Base-by-base conservation (phyloP, 2,329 filamentous ascomycete genomes). In the Nemania sp. region DNA sequence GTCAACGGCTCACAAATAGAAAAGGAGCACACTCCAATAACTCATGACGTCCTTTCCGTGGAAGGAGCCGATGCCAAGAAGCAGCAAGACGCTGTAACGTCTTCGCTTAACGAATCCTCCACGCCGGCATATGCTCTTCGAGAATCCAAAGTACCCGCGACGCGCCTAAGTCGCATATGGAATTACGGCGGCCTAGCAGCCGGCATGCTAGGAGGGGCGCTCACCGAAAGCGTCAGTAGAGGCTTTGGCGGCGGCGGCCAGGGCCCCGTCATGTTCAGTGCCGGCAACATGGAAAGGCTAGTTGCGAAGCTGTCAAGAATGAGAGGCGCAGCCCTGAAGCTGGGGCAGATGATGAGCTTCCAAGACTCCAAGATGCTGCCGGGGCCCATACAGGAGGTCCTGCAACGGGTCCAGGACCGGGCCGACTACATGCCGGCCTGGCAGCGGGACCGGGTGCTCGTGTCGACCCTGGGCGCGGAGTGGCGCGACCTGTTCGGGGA, bases 261-360 rank as follows among this genome's bases (percentile, higher is more conserved):
- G 61, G 91, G 92, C 1, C 97, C 93, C 1, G 80, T 97, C 9
- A 87, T 99, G 78, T 85, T 99, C 58, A 98, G 91, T 74, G 84
- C 91, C 5, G 87, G 82, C 10, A 99, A 99, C 71, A 92, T 98
- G 85, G 93, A 98, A 73, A 86, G 96, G 49, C 83, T 99, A 9
- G 95, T 99, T 1, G 83, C 91, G 5, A 97, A 96, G 75, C 83
- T 99, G 2, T 98, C 94, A 2, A 90, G 91, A 20, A 99, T 99
- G 95, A 87, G 95, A 70, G 95, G 95, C 39, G 96, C 95, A 5
- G 95, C 95, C n/a, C 81, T 99, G 43, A 99, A 99, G 78, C 78
- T 99, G 25, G 96, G 95, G 0, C 95, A 99, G 79, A 95, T 98
- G 90, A 90, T 99, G 82, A 97, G 92, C 74, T 95, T 99, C 72